A percentile compares a stretch with the other conserved stretches of the same genome.
These are phyloP conservation scores for Cyberlindnera americana DNA, from an alignment of 805 yeast genomes.

Conservation along the genomic window DNA sequence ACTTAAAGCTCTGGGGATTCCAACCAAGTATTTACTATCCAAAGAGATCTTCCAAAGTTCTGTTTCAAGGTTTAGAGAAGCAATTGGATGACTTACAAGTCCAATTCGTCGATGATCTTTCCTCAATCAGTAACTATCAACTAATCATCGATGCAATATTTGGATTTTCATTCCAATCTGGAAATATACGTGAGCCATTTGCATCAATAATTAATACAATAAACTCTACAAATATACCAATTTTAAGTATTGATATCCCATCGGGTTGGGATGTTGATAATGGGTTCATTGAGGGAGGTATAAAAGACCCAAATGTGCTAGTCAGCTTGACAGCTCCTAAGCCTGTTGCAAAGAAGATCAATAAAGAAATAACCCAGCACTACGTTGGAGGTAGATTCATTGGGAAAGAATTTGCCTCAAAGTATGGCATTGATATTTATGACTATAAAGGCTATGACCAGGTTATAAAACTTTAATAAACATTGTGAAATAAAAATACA, in stretches of 20 bases:
- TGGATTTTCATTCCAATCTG: constrained; percentile 89
- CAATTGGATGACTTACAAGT: constrained; percentile 70
- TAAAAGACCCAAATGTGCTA: constrained; percentile 59
- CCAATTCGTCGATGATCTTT: constrained; percentile 44
- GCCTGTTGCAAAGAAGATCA: constrained; percentile 60
- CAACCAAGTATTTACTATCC: constrained; percentile 80
- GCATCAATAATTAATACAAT: constrained; percentile 43
- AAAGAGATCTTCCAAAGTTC: constrained; percentile 51
- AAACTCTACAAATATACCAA: constrained; percentile 42
- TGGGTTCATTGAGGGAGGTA: constrained; percentile 56
- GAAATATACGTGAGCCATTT: constrained; percentile 78
- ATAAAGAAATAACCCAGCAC: constrained; percentile 40
- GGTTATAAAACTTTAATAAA: constrained; percentile 36
- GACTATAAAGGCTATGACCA: constrained; percentile 57
- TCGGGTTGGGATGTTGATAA: constrained; percentile 96
- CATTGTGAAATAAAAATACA: too few relatives aligned
- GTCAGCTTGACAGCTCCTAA: constrained; percentile 93
- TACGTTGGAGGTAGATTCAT: constrained; percentile 92
- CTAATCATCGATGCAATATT: constrained; percentile 76
- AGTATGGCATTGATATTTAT: constrained; percentile 69
- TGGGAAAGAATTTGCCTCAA: constrained; percentile 57
- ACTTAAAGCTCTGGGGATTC: constrained; percentile 75
- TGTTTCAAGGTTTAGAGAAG: constrained; percentile 56
- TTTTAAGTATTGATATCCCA: constrained; percentile 86
- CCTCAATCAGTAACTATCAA: constrained; percentile 28